Base-by-base conservation (phyloP, 257 asterid genomes). In the Agastache rugosa region DNA sequence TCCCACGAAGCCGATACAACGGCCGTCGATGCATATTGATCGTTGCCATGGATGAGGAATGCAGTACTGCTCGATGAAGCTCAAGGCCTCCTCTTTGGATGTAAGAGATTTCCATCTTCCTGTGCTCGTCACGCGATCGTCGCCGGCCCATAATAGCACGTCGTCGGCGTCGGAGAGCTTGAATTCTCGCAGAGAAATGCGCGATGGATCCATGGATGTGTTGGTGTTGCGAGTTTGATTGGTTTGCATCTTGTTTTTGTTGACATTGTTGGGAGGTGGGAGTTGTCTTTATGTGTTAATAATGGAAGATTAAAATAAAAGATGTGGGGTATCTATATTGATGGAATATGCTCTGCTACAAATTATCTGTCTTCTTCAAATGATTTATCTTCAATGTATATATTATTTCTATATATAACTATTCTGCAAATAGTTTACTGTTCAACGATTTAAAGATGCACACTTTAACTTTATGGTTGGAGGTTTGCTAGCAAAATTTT, bases 21-120 rank as follows among this genome's bases (percentile, higher is more conserved):
- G 85, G 61, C 77, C 84, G 7, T 84, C 77, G 72, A 84, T 69
- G 78, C 93, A 88, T 34, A 86, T 79, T 0, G 89, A 79, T 45
- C 88, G 77, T 2, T 82, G 84, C 91, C 91, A 86, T 0, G 91
- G 93, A 22, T 84, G 86, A 16, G 83, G 80, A 51, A 80, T 47
- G 58, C 88, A 84, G 0, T 69, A 55, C 9, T 85, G 77, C 16
- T 67, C 12, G 78, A 88, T 82, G 87, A 86, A 88, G 51, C 71
- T 71, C 64, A 62, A 25, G 7, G 91, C 85, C 19, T 84, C 88
- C 6, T 86, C 82, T 67, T 62, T 79, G 11, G 89, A 80, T 15
- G 83, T 64, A 71, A 86, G 14, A 0, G 89, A 75, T 25, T 58
- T 79, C 85, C 83, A 80, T 45, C 78, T 54, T 68, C 73, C 62